Conservation (phyloP, 306 rosid genomes). For the Lotus japonicus region DNA sequence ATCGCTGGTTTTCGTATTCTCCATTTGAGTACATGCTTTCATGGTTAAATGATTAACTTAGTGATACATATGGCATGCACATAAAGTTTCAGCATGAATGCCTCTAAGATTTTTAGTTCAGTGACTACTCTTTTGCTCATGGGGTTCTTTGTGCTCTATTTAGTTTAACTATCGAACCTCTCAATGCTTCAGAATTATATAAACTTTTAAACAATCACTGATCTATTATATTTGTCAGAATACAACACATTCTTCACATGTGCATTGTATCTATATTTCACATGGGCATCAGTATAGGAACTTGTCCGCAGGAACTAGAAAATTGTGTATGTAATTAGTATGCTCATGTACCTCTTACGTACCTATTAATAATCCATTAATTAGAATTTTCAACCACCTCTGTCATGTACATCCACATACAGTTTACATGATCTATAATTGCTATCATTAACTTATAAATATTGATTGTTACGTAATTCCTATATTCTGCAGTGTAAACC, state of each 20-base stretch:
- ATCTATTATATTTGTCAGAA: not conserved
- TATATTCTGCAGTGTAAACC: conserved; percentile 64
- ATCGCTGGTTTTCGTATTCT: not conserved
- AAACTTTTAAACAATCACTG: not conserved
- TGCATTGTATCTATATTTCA: no score
- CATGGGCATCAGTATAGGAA: no score
- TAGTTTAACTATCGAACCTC: not conserved
- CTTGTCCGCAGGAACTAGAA: no score
- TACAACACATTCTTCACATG: no score
- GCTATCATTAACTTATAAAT: not conserved
- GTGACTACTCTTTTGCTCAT: not conserved
- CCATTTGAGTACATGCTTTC: not conserved
- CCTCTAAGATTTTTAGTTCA: not conserved
- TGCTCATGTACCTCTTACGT: no score
- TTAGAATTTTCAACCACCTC: not conserved
- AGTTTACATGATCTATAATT: not conserved
- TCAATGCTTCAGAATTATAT: not conserved
- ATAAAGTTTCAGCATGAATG: not conserved
- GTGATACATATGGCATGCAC: not conserved
- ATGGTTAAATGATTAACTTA: not conserved
- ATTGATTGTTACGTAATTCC: not conserved
- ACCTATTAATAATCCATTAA: not conserved
- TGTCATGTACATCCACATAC: not conserved
- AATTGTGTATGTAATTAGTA: no score
- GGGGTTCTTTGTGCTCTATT: conserved; percentile 2